A percentile compares a stretch with the other conserved stretches of the same genome.
phyloP scores from a whole-genome alignment of 345 rosid species.

The Anastatica hierochuntica region DNA sequence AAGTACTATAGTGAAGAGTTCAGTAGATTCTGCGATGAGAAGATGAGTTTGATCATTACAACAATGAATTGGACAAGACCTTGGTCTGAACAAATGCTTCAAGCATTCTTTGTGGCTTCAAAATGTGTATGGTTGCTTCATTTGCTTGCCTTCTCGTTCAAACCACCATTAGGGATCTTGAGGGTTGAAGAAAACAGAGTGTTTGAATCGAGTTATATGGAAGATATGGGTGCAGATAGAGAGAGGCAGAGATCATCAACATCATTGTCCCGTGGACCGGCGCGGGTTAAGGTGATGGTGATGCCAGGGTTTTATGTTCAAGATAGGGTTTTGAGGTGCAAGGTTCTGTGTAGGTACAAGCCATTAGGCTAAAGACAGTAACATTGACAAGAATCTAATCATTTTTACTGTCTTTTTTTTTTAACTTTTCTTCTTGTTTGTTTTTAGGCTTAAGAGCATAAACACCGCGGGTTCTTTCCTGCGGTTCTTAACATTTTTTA shows the following conservation, averaged over 20 bases:
- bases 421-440: no score
- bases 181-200: slow-evolving; percentile 72
- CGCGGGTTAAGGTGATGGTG: slow-evolving; percentile 76
- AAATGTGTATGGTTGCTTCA: slow-evolving; percentile 96
- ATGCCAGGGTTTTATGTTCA: slow-evolving; percentile 89
- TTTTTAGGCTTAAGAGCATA: no score
- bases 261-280: slow-evolving; percentile 35
- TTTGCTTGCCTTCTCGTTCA: slow-evolving; percentile 87
- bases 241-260: slow-evolving; percentile 37
- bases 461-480: no score
- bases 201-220: slow-evolving; percentile 76
- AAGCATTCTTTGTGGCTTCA: slow-evolving; percentile 80
- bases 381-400: no score
- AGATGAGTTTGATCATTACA: slow-evolving; percentile 79
- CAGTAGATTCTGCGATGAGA: slow-evolving; percentile 93
- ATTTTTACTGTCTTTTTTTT: no score
- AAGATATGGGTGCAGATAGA: slow-evolving; percentile 63
- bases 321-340: slow-evolving; percentile 72
- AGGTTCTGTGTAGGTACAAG: slow-evolving; percentile 82
- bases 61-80: slow-evolving; percentile 73
- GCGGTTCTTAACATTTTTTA: no score
- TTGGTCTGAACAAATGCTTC: slow-evolving; percentile 88
- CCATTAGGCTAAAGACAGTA: slow-evolving; percentile 30
- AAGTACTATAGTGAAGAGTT: slow-evolving; percentile 89
- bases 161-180: slow-evolving; percentile 56